Base-by-base conservation (phyloP, 139 green algal species). In the Haematococcus sp. region DNA sequence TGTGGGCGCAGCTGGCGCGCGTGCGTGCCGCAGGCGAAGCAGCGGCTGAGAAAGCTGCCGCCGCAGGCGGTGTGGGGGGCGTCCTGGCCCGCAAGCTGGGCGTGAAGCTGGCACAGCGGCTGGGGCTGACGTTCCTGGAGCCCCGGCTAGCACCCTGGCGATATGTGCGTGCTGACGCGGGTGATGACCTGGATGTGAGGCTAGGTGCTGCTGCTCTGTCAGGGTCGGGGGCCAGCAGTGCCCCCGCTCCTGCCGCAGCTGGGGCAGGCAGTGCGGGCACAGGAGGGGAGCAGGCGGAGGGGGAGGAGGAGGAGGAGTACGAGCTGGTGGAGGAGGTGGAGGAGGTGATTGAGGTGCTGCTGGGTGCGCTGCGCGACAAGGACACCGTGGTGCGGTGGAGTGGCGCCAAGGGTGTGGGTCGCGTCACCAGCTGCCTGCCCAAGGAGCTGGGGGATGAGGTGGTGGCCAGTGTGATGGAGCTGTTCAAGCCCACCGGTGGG, bases 381-480 rank as follows among this genome's bases (percentile, higher is more conserved):
- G 95, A 99, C 84, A 98, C 95, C 0, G 84, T 96, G 19, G 95
- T 99, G 65, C 82, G 96, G 19, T 98, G 95, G 95, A 91, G 83
- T 13, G 92, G 89, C 9, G 94, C 94, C 60, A 99, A 98, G 82
- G 96, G 96, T 5, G 28, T 98, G 22, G 95, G 91, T 0, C 84
- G 96, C 0, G 63, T 99, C 31, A 87, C 89, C 2, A 87, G 76
- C 22, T 83, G 92, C 28, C 87, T 99, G 63, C 93, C 96, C 1
- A 58, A 76, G 35, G 86, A 91, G 63, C 81, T 99, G 40, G 91
- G 68, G 0, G 91, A 96, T 43, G 91, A 99, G 51, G 91, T 99
- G 28, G 83, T 95, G 28, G 80, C 31, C 3, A 63, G 4, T 4
- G 78, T 98, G 35, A 31, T 95, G 66, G 82, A 88, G 40, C 73